Percentiles rank a stretch among this genome's conserved stretches.
phyloP scores from a whole-genome alignment of 352 stramenopile genomes.

The Globisporangium nagaii region DNA sequence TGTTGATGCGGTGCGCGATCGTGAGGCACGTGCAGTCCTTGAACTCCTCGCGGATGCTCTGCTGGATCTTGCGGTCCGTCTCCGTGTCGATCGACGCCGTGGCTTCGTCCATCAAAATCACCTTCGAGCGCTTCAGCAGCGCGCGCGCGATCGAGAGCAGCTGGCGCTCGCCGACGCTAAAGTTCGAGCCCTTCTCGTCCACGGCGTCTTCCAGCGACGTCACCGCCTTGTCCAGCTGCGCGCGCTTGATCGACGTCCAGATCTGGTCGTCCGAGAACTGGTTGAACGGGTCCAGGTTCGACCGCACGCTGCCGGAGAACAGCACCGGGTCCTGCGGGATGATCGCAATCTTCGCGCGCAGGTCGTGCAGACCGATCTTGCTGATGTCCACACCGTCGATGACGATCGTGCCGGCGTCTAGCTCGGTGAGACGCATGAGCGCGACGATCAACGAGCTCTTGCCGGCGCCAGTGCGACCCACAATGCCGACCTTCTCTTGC shows the following conservation, averaged over 20 bases:
- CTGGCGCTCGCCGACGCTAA: conserved; percentile 94
- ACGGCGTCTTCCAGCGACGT: conserved; percentile 34
- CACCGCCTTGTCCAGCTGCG: conserved; percentile 68
- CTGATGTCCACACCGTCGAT: conserved; percentile 65
- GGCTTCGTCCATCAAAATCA: conserved; percentile 98
- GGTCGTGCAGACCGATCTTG: conserved; percentile 41
- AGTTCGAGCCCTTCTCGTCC: conserved; percentile 92
- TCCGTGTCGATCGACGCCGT: conserved; percentile 89
- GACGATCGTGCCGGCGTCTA: conserved; percentile 57
- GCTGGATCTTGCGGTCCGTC: conserved; percentile 87
- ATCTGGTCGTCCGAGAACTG: conserved; percentile 47
- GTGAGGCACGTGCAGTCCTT: conserved; percentile 91
- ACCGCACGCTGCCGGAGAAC: conserved; percentile 91
- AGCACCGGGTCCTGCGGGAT: conserved; percentile 94
- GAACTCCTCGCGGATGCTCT: conserved; percentile 92
- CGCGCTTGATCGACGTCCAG: conserved; percentile 72
- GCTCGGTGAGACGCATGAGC: conserved; percentile 88
- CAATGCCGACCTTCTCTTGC: conserved; percentile 84
- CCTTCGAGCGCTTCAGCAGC: conserved; percentile 84
- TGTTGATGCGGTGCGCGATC: conserved; percentile 97
- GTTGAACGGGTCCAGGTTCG: conserved; percentile 50
- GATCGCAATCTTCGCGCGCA: conserved; percentile 72
- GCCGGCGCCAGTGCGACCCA: conserved; percentile 81
- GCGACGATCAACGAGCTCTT: conserved; percentile 90
- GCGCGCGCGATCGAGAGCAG: conserved; percentile 94